Conservation (phyloP, 352 stramenopile genomes). For the Elongisporangium prolatum region DNA sequence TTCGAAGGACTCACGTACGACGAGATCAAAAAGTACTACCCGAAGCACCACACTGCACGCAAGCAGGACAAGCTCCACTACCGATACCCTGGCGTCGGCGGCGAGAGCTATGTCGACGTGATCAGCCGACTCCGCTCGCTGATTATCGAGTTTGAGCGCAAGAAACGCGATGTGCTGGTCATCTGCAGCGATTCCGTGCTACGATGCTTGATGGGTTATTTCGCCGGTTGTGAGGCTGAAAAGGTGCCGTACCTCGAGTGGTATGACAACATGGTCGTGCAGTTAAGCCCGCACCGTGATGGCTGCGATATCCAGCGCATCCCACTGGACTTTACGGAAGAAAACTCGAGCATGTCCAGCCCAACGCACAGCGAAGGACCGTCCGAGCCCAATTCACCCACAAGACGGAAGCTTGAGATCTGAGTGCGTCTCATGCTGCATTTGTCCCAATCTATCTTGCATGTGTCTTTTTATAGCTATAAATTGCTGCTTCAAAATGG, state of each 20-base stretch:
- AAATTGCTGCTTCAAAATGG: not conserved
- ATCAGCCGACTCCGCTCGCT: constrained; percentile 89
- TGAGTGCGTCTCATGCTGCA: not conserved
- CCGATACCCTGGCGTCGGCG: constrained; percentile 85
- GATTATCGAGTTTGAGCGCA: constrained; percentile 91
- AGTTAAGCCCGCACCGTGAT: constrained; percentile 77
- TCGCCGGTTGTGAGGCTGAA: constrained; percentile 61
- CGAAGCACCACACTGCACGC: constrained; percentile 79
- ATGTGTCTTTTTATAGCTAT: not conserved
- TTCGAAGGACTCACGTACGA: constrained; percentile 87
- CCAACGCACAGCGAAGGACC: not conserved
- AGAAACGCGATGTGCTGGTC: constrained; percentile 85
- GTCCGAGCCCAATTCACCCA: not conserved
- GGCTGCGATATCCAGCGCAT: constrained; percentile 83
- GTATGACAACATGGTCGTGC: constrained; percentile 66
- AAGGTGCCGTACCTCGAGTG: constrained; percentile 71
- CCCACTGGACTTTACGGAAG: constrained; percentile 56
- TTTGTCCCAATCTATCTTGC: not conserved
- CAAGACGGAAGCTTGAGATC: not conserved
- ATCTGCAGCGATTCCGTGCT: constrained; percentile 81
- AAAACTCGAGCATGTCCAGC: not conserved
- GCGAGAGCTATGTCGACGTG: constrained; percentile 93
- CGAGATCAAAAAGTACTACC: constrained; percentile 83
- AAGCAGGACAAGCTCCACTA: constrained; percentile 91
- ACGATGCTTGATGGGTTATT: constrained; percentile 78